Evolutionary conservation across 371 early-diverging fungal species (phyloP), one percentile per base, ranked within the genome.

Genomic region (Mucor mucedo): DNA sequence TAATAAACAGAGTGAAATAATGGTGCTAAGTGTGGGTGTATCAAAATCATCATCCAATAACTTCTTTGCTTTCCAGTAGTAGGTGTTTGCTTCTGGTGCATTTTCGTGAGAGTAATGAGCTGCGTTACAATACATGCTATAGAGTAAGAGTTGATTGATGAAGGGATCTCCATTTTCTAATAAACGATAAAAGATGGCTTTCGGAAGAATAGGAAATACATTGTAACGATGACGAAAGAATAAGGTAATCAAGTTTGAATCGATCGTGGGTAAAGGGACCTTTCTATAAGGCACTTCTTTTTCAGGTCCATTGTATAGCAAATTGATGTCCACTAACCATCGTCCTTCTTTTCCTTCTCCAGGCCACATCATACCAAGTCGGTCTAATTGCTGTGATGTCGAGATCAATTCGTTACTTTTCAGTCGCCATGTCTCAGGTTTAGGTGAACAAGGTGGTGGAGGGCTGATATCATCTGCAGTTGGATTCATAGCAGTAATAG

Each of bases 61-160:
- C 0, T 14, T 8, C 39, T 68, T 63, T 13, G 76, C 79, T n/a
- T 71, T 65, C 6, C 58, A 28, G 44, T 57, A 71, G 32, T 67
- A 78, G 2, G 38, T 55, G 33, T 73, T 64, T 5, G 74, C 66
- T 14, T 72, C 54, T 0, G 41, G 13, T 0, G 56, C 58, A 7
- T 59, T 52, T n/a, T 66, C 67, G 9, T 60, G 59, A 11, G 69
- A 65, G 42, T 45, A 58, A 32, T 63, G 70, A 10, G 79, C 69
- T 9, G 67, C 76, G 32, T 75, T 63, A 9, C 73, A 75, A 45
- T 64, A 77, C 47, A 77, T 63, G 14, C 61, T 58, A 41, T 68
- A 56, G 1, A 77, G 32, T 11, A 77, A 44, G 10, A 65, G 38
- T 0, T 62, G 60, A 11, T 39, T 65, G n/a, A 76, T 70, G 11